A percentile compares a stretch with the other conserved stretches of the same genome.
Evolutionary conservation across 345 rosid species (phyloP).

Genomic region (Lagerstroemia speciosa): DNA sequence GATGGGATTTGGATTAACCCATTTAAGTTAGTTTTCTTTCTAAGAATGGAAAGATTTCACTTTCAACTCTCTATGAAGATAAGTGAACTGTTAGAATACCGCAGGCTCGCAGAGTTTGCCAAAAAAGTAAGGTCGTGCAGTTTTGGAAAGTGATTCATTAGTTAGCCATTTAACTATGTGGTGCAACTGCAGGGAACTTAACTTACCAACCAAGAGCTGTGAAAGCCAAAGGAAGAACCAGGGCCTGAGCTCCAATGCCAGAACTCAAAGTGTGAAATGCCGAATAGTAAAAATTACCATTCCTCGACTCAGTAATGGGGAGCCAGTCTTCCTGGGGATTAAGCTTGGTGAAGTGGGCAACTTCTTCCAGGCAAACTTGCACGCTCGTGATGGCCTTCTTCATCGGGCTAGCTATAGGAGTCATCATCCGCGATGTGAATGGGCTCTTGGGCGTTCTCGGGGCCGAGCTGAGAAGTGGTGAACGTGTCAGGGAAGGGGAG

Average conservation of each 20-base stretch:
- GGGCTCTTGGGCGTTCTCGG: conserved; percentile 33
- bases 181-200: not conserved
- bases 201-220: conserved; percentile 43
- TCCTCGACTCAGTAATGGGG: conserved; percentile 58
- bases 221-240: conserved; percentile 53
- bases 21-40: too few species aligned
- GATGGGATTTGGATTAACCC: not conserved
- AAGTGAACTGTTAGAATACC: too few species aligned
- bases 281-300: conserved; percentile 41
- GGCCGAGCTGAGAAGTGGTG: conserved; percentile 18
- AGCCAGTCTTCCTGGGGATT: conserved; percentile 54
- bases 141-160: not conserved
- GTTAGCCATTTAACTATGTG: not conserved
- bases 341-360: conserved; percentile 40
- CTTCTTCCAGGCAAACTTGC: conserved; percentile 36
- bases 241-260: conserved; percentile 52
- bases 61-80: too few species aligned
- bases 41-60: too few species aligned
- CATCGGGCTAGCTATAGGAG: conserved; percentile 42
- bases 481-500: conserved; percentile 22
- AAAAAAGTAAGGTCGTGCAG: not conserved
- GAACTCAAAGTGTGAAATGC: conserved; percentile 49
- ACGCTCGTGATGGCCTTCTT: conserved; percentile 37
- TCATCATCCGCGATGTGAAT: conserved; percentile 19
- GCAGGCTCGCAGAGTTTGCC: not conserved